phyloP scores from a whole-genome alignment of 2,329 filamentous ascomycete genomes.

The Fusarium tjaetaba region DNA sequence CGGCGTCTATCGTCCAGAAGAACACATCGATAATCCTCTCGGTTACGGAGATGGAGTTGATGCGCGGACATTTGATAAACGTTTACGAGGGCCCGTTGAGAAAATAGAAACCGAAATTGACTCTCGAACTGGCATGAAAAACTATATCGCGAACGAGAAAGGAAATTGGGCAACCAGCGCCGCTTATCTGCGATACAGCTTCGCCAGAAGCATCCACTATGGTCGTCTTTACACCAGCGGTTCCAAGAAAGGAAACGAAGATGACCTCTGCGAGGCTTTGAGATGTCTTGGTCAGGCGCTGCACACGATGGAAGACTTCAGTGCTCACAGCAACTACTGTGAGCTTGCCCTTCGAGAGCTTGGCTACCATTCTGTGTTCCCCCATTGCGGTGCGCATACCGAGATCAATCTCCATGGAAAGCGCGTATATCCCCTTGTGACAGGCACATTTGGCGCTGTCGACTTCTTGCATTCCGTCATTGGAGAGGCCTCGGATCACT shows the following conservation, averaged over 20 bases:
- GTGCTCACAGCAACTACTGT: conserved; percentile 85
- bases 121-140: conserved; percentile 91
- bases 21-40: conserved; percentile 80
- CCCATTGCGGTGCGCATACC: conserved; percentile 75
- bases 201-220: conserved; percentile 79
- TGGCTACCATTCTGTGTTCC: conserved; percentile 82
- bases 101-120: conserved; percentile 79
- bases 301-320: conserved; percentile 82
- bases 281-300: conserved; percentile 79
- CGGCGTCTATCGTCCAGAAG: conserved; percentile 82
- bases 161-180: conserved; percentile 90
- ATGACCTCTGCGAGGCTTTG: conserved; percentile 82
- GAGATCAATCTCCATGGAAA: conserved; percentile 72
- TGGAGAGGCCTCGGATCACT: conserved; percentile 82
- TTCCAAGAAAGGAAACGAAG: conserved; percentile 71
- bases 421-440: conserved; percentile 78
- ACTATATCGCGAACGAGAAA: conserved; percentile 94
- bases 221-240: conserved; percentile 79
- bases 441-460: conserved; percentile 79
- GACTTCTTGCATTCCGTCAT: conserved; percentile 85
- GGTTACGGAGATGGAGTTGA: conserved; percentile 89
- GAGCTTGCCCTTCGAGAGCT: conserved; percentile 81
- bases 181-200: conserved; percentile 82
- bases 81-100: conserved; percentile 82
- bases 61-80: conserved; percentile 81